Evolutionary conservation across 768 basidiomycete genomes (phyloP).

Genomic region (Kondoa subrosea): DNA sequence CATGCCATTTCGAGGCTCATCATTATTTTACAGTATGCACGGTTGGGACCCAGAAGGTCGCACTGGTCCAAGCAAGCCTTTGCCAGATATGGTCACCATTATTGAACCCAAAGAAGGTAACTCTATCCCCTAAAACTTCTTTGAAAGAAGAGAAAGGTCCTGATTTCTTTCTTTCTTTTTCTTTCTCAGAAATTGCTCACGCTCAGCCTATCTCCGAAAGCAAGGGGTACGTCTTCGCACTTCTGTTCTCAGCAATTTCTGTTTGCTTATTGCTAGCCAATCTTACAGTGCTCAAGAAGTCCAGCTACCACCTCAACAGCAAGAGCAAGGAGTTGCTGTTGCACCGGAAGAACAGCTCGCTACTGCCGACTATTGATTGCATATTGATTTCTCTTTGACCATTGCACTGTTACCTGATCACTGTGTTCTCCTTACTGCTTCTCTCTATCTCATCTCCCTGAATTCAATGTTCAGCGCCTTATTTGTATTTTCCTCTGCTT

Average conservation of each 20-base stretch:
- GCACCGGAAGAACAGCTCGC: not conserved
- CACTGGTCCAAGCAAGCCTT: slow-evolving; percentile 73
- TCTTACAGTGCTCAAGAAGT: not conserved
- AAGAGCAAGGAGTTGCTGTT: not conserved
- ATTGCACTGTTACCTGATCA: too few species aligned
- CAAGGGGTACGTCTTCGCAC: not conserved
- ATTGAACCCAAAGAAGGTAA: slow-evolving; percentile 27
- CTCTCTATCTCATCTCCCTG: too few species aligned
- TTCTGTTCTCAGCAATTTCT: not conserved
- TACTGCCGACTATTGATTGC: not conserved
- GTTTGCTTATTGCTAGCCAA: not conserved
- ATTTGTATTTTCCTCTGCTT: too few species aligned
- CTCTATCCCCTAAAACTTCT: not conserved
- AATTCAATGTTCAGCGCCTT: too few species aligned
- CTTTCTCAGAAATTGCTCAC: not conserved
- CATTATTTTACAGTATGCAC: slow-evolving; percentile 58
- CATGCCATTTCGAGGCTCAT: not conserved
- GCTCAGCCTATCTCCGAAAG: not conserved
- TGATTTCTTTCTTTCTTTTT: not conserved
- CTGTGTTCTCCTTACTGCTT: too few species aligned
- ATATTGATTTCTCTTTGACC: too few species aligned
- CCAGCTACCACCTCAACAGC: not conserved
- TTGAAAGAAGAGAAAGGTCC: not conserved
- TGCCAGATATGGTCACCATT: slow-evolving; percentile 86
- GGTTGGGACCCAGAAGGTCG: slow-evolving; percentile 82